Conservation (phyloP, 2,329 filamentous ascomycete genomes). For the Metarhizium rileyi region DNA sequence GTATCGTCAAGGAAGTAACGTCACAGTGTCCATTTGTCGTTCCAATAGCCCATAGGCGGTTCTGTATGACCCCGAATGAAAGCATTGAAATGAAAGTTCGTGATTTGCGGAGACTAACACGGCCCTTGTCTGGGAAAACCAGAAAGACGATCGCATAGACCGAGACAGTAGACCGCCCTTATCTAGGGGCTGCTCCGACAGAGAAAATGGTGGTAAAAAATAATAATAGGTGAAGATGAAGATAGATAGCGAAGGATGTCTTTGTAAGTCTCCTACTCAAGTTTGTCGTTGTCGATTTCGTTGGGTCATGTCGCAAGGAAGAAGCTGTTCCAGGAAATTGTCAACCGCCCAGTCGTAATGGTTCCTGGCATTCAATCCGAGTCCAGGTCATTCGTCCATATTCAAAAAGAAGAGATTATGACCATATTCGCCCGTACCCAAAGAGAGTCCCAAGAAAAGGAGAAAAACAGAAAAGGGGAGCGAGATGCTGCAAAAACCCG, state of each 20-base stretch:
- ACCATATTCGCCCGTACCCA: neutral
- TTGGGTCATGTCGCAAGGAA: neutral
- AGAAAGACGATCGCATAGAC: neutral
- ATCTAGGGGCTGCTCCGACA: slow-evolving; percentile 12
- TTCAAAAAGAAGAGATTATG: neutral
- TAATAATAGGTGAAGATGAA: neutral
- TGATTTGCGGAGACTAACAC: slow-evolving; percentile 13
- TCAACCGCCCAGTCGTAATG: neutral
- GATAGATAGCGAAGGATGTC: neutral
- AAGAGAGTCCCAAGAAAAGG: slow-evolving; percentile 5
- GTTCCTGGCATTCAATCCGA: neutral
- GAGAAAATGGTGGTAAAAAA: slow-evolving; percentile 3
- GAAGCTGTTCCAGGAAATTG: neutral
- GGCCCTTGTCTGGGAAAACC: neutral
- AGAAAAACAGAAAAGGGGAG: slow-evolving; percentile 14
- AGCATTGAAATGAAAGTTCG: slow-evolving; percentile 16
- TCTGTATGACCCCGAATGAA: slow-evolving; percentile 24
- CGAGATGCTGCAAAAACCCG: slow-evolving; percentile 20
- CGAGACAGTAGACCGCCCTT: slow-evolving; percentile 11
- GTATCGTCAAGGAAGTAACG: slow-evolving; percentile 25
- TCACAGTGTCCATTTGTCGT: slow-evolving; percentile 24
- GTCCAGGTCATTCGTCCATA: neutral
- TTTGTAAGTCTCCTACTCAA: neutral
- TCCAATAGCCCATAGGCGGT: slow-evolving; percentile 22
- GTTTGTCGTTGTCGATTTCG: neutral